Base-by-base conservation (phyloP, 768 basidiomycete genomes). In the Termitomyces sp. region DNA sequence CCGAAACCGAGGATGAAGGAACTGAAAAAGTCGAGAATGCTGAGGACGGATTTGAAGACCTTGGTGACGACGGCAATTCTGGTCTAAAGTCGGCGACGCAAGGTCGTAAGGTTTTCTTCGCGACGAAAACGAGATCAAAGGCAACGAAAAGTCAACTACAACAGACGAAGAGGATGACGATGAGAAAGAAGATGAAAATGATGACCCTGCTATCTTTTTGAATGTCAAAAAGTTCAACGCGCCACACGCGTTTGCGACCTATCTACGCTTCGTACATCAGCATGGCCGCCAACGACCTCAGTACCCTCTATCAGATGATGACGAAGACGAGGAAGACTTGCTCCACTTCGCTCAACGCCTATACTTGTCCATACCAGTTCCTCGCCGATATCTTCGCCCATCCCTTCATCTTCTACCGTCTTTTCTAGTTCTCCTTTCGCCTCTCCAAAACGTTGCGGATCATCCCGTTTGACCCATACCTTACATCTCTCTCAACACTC, bases 161-260 rank as follows among this genome's bases (percentile, higher is more conserved):
- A 55, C 64, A 14, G 57, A 46, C 9, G 46, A 65, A 2, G 53
- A 62, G 12, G 60, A 67, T 23, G 58, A 63, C 13, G 64, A 69
- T n/a, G 59, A 54, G 23, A 61, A 68, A 18, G 66, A 66, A 12
- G 66, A 63, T 14, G 63, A 71, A 14, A 69, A 69, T n/a, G 68
- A 71, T 40, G 55, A 68, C 38, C 64, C 55, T 48, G 38, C 60
- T 32, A 48, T 46, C 38, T 49, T 58, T 14, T 51, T 63, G 32
- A 16, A 28, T 47, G 28, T 60, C 46, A 32, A 56, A 14, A 63
- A 52, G n/a, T 68, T 65, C 46, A 65, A 67, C 43, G 50, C 60
- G 10, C 55, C 59, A 16, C 58, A 61, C 20, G 65, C 61, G 2
- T 68, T 68, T 49, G 63, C 66, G 14, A 51, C 60, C 12, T 66